Evolutionary conservation across 441 rosid species (phyloP).

Genomic region (Cnidoscolus chayamansa): DNA sequence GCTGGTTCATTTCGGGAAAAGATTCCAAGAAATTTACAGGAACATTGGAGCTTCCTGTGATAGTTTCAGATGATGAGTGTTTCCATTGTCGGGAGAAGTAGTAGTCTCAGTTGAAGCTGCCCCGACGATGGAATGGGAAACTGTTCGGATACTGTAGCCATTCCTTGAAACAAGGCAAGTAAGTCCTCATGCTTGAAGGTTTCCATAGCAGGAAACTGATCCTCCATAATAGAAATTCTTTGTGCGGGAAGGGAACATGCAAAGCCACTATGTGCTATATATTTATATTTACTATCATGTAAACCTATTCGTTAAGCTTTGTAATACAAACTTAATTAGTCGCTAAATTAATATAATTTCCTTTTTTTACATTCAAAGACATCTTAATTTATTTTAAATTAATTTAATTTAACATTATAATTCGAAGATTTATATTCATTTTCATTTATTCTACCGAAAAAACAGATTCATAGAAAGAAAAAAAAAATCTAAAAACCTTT

Average conservation of each 20-base stretch:
- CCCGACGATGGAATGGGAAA: conserved; percentile 47
- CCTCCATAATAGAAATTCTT: conserved; percentile 34
- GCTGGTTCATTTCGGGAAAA: conserved; percentile 30
- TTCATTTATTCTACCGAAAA: too few species aligned
- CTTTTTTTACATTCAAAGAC: conserved; percentile 31
- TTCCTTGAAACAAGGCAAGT: conserved; percentile 41
- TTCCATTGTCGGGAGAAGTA: conserved; percentile 16
- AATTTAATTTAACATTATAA: too few species aligned
- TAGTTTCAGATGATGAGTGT: conserved; percentile 23
- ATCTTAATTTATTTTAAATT: neutral
- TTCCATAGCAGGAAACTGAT: conserved; percentile 56
- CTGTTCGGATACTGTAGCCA: conserved; percentile 31
- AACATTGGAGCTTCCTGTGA: conserved; percentile 26
- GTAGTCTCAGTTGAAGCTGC: conserved; percentile 19
- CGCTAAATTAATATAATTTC: conserved; percentile 28
- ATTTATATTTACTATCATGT: conserved; percentile 22
- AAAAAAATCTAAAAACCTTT: too few species aligned
- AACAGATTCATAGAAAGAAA: too few species aligned
- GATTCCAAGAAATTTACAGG: conserved; percentile 63
- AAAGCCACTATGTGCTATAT: conserved; percentile 27
- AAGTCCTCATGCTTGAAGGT: conserved; percentile 44
- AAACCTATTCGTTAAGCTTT: conserved; percentile 9
- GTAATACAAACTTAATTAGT: too few species aligned
- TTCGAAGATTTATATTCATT: too few species aligned
- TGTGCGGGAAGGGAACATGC: conserved; percentile 19